Percentiles rank a stretch among this genome's conserved stretches.
phyloP scores from a whole-genome alignment of 495 filamentous ascomycete species.

The Gamarada debralockiae region DNA sequence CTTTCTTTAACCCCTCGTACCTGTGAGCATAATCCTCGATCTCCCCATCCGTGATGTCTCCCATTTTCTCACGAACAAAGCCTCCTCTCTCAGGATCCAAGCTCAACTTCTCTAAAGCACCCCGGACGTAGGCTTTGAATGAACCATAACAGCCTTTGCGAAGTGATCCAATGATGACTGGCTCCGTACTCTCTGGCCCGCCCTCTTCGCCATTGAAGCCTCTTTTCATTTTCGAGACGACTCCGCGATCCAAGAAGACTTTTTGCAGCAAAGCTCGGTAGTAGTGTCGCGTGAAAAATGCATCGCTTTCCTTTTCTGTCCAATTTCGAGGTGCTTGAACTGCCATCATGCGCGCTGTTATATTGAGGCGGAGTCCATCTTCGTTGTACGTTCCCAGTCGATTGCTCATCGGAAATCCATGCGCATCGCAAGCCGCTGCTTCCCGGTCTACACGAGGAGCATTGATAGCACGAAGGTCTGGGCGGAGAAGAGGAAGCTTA shows the following conservation, averaged over 20 bases:
- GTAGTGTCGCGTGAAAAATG: conserved; percentile 91
- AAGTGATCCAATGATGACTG: conserved; percentile 82
- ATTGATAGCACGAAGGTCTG: conserved; percentile 58
- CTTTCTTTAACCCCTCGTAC: conserved; percentile 66
- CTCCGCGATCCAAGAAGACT: conserved; percentile 76
- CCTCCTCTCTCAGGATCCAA: conserved; percentile 52
- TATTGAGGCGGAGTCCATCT: conserved; percentile 77
- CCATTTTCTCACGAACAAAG: conserved; percentile 57
- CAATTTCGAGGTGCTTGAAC: conserved; percentile 93
- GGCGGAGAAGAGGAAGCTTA: conserved; percentile 63
- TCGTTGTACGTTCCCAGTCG: conserved; percentile 58
- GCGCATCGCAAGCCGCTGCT: conserved; percentile 66
- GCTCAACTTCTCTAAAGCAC: conserved; percentile 70
- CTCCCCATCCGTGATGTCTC: conserved; percentile 64
- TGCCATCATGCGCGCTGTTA: conserved; percentile 95
- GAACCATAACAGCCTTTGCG: conserved; percentile 74
- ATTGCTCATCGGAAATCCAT: conserved; percentile 91
- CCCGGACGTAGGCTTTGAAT: conserved; percentile 73
- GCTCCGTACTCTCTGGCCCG: conserved; percentile 49
- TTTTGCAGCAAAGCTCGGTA: conserved; percentile 88
- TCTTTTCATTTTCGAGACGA: conserved; percentile 49
- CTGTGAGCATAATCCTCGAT: conserved; percentile 62
- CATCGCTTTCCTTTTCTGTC: conserved; percentile 72
- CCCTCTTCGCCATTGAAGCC: conserved; percentile 26
- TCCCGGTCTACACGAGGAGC: conserved; percentile 36